Conservation (phyloP, 768 basidiomycete genomes). For the Naganishia onofrii region DNA sequence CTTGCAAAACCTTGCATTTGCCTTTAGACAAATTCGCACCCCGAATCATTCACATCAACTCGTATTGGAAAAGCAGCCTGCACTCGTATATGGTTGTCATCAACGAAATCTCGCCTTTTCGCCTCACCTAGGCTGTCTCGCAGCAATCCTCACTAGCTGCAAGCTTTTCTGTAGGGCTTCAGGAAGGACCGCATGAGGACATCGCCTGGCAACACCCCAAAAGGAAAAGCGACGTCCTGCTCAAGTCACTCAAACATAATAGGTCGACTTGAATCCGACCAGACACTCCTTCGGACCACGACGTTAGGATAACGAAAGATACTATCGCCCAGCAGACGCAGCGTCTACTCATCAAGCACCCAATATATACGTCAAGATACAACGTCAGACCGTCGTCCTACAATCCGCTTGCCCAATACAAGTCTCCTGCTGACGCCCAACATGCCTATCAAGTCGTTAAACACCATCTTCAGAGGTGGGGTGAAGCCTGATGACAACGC, state of each 20-base stretch:
- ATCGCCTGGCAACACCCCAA: background rate
- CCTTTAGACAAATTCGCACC: background rate
- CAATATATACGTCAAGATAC: background rate
- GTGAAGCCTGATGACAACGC: background rate
- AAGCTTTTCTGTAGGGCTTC: background rate
- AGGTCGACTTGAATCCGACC: background rate
- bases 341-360: background rate
- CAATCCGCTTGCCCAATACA: background rate
- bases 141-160: background rate
- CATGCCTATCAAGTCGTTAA: slow-evolving; percentile 16
- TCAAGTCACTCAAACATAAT: background rate
- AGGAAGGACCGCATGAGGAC: background rate
- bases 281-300: background rate
- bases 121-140: background rate
- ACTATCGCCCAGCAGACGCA: background rate
- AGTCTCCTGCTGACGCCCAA: background rate
- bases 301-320: background rate
- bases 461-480: background rate
- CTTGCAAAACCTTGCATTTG: background rate
- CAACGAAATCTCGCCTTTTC: background rate
- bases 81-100: background rate
- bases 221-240: background rate
- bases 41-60: background rate
- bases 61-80: background rate
- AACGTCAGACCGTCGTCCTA: background rate